A percentile compares a stretch with the other conserved stretches of the same genome.
These are phyloP conservation scores for Ceraceosorus guamensis DNA, from an alignment of 1,284 basidiomycete genomes.

Conservation along the genomic window DNA sequence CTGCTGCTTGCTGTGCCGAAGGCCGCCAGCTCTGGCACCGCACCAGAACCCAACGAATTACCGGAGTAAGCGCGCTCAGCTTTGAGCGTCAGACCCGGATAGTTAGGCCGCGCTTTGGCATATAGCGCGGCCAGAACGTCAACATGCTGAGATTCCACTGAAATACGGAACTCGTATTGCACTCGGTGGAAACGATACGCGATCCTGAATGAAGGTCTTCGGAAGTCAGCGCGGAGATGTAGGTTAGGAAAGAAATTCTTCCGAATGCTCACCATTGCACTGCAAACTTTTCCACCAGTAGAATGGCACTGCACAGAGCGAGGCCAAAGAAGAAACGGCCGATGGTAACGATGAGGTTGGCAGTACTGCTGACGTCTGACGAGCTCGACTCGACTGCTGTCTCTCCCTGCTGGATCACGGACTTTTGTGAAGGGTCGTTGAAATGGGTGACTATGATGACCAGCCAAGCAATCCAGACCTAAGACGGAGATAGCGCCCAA, in stretches of 20 bases:
- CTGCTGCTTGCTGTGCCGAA: not conserved
- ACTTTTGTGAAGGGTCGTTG: too few species aligned
- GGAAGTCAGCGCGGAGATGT: too few species aligned
- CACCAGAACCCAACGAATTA: constrained; percentile 23
- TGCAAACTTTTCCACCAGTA: constrained; percentile 74
- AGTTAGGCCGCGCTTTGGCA: constrained; percentile 52
- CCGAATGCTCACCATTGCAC: constrained; percentile 57
- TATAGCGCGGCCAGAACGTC: constrained; percentile 69
- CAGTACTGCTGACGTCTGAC: not conserved
- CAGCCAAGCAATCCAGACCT: too few species aligned
- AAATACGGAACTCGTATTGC: constrained; percentile 78
- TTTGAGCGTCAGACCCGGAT: constrained; percentile 7
- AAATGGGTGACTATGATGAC: too few species aligned
- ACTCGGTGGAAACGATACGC: constrained; percentile 71
- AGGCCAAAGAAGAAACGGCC: constrained; percentile 57
- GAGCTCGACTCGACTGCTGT: too few species aligned
- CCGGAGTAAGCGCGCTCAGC: constrained; percentile 7
- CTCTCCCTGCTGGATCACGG: too few species aligned
- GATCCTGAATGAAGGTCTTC: constrained; percentile 14
- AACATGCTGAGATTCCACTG: constrained; percentile 73
- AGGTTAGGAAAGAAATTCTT: too few species aligned
- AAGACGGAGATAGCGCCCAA: too few species aligned
- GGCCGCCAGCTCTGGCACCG: not conserved
- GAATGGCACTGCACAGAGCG: constrained; percentile 64
- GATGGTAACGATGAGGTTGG: constrained; percentile 41